phyloP scores from a whole-genome alignment of 2,329 filamentous ascomycete species.

The Cladophialophora psammophila region DNA sequence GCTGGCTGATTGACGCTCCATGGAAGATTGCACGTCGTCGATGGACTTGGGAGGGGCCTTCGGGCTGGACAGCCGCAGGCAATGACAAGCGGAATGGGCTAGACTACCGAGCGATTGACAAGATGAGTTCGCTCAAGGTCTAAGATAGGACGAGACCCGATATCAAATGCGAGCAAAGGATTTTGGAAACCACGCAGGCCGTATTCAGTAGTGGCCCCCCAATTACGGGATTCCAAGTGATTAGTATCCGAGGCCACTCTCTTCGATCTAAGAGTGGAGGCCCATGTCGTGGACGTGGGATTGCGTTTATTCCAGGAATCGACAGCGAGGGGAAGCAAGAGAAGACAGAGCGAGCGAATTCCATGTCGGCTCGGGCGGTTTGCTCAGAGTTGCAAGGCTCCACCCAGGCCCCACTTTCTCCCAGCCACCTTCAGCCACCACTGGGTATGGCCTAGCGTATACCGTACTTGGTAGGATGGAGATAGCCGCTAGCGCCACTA shows the following conservation, averaged over 20 bases:
- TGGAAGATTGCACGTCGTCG: not conserved
- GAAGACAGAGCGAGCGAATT: not conserved
- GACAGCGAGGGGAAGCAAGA: not conserved
- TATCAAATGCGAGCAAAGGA: not conserved
- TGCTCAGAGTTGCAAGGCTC: constrained; percentile 4
- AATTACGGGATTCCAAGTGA: not conserved
- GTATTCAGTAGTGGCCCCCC: not conserved
- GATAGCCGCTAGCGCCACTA: not conserved
- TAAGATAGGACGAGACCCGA: not conserved
- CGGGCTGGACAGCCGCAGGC: not conserved
- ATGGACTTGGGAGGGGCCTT: not conserved
- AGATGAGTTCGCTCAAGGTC: not conserved
- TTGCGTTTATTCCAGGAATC: not conserved
- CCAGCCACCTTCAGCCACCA: constrained; percentile 9
- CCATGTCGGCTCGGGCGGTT: not conserved
- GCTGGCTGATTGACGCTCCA: not conserved
- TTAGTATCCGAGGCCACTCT: not conserved
- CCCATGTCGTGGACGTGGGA: not conserved
- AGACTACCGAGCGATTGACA: not conserved
- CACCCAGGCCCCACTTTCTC: not conserved
- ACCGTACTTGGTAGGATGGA: too few relatives aligned
- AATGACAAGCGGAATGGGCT: not conserved
- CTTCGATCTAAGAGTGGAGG: not conserved
- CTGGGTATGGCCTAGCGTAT: not conserved
- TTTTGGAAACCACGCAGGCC: not conserved